A percentile compares a stretch with the other conserved stretches of the same genome.
These are phyloP conservation scores for Chlamydomonas urium DNA, from an alignment of 139 green algal species.

Conservation along the genomic window DNA sequence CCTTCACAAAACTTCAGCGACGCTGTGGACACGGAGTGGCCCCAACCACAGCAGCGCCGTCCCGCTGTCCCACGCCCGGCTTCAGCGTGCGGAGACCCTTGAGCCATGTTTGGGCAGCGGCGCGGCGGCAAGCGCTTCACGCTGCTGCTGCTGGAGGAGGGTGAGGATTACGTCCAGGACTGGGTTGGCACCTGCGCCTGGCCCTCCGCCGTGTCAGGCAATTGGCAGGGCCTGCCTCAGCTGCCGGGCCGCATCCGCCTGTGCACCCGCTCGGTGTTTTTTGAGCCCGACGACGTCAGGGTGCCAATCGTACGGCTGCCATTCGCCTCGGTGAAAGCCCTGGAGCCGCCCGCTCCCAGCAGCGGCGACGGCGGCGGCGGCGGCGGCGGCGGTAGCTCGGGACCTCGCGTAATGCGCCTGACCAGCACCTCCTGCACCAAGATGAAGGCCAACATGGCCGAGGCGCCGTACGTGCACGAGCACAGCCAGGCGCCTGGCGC, in stretches of 20 bases:
- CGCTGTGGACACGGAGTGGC: no score
- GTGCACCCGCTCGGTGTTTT: constrained; percentile 77
- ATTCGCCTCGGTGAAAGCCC: no score
- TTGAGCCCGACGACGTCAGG: constrained; percentile 77
- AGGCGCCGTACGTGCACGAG: constrained; percentile 63
- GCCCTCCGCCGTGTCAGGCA: constrained; percentile 53
- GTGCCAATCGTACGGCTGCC: constrained; percentile 71
- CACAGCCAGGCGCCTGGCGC: constrained; percentile 12
- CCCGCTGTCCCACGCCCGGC: no score
- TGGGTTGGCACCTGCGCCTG: constrained; percentile 52
- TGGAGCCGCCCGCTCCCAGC: no score
- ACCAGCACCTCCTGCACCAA: constrained; percentile 5
- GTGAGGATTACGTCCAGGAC: constrained; percentile 56
- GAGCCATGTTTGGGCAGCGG: constrained; percentile 43
- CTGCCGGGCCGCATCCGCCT: constrained; percentile 75
- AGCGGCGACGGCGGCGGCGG: no score
- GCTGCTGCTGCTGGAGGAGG: constrained; percentile 83
- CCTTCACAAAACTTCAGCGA: background rate
- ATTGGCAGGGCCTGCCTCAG: constrained; percentile 46
- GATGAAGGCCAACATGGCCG: constrained; percentile 53
- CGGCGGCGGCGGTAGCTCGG: no score
- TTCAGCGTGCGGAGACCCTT: no score
- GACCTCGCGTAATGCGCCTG: no score
- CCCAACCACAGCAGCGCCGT: no score
- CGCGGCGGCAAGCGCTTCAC: constrained; percentile 58